These are phyloP conservation scores for Crithidia sp. DNA, from an alignment of 208 protist genomes.

Conservation along the genomic window DNA sequence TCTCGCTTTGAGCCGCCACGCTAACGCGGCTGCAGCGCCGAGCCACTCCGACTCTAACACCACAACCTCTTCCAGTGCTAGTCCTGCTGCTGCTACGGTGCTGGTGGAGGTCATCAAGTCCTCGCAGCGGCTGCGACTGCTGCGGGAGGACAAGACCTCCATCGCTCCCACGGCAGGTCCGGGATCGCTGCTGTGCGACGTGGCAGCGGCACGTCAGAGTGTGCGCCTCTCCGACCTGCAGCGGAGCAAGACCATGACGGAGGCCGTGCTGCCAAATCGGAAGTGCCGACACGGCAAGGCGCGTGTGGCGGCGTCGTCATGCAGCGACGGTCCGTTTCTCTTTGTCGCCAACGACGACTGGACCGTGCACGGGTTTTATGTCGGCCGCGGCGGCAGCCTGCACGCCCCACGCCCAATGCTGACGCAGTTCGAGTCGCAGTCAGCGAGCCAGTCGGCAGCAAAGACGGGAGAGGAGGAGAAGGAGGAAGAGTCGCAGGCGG, in stretches of 20 bases:
- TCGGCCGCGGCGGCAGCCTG: conserved; percentile 33
- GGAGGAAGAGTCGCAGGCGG: neutral
- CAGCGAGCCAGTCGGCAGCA: neutral
- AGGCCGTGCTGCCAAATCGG: conserved; percentile 40
- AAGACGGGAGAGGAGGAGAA: neutral
- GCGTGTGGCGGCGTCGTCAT: conserved; percentile 24
- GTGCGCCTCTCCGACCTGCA: conserved; percentile 69
- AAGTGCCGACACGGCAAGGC: conserved; percentile 35
- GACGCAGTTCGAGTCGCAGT: conserved; percentile 43
- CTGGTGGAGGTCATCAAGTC: conserved; percentile 23
- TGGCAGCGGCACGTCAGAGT: conserved; percentile 8
- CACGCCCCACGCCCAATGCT: conserved; percentile 58
- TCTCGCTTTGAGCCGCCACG: conserved; percentile 3
- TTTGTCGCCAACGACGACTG: conserved; percentile 73
- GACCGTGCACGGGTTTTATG: conserved; percentile 66
- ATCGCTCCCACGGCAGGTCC: conserved; percentile 10
- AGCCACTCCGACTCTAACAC: neutral
- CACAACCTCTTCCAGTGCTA: neutral
- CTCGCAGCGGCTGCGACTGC: conserved; percentile 9
- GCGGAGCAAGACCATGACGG: conserved; percentile 44
- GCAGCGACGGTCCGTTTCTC: conserved; percentile 64
- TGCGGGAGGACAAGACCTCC: conserved; percentile 19
- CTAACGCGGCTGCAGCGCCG: neutral
- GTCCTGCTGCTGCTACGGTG: conserved; percentile 1
- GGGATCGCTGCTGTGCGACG: conserved; percentile 18